A percentile compares a stretch with the other conserved stretches of the same genome.
These are phyloP conservation scores for Neophaeococcomyces mojaviensis DNA, from an alignment of 2,329 filamentous ascomycete species.

Conservation along the genomic window DNA sequence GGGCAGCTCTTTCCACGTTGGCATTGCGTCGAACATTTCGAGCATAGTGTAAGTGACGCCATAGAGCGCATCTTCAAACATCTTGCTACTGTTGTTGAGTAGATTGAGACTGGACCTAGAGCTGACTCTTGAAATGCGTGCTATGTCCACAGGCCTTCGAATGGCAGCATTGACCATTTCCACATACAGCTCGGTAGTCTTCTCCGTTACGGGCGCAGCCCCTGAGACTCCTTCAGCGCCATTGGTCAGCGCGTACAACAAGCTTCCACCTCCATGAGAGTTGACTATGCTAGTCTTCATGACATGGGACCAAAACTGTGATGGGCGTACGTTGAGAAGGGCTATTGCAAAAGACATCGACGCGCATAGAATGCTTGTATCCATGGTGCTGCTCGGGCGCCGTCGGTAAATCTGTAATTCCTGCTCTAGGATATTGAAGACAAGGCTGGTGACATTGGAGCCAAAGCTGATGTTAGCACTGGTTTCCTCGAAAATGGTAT, in stretches of 20 bases:
- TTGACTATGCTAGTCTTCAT: constrained; percentile 73
- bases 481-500: constrained; percentile 42
- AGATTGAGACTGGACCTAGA: constrained; percentile 5
- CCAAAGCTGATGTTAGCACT: constrained; percentile 42
- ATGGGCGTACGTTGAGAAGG: constrained; percentile 64
- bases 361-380: constrained; percentile 60
- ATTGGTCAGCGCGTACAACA: constrained; percentile 71
- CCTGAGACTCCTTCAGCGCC: constrained; percentile 62
- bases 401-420: constrained; percentile 46
- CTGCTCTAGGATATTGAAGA: constrained; percentile 79
- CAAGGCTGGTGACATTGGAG: constrained; percentile 67
- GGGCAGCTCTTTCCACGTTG: constrained; percentile 73
- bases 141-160: constrained; percentile 18
- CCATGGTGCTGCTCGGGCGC: constrained; percentile 56
- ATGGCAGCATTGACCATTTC: constrained; percentile 69
- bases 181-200: constrained; percentile 54
- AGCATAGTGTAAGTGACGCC: constrained; percentile 68
- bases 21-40: constrained; percentile 77
- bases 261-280: constrained; percentile 65
- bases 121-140: not conserved
- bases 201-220: not conserved
- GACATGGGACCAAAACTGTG: constrained; percentile 83
- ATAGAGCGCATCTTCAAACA: constrained; percentile 48
- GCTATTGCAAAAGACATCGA: constrained; percentile 75
- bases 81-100: constrained; percentile 36